These are phyloP conservation scores for Vigna angularis DNA, from an alignment of 306 rosid species.

Conservation along the genomic window DNA sequence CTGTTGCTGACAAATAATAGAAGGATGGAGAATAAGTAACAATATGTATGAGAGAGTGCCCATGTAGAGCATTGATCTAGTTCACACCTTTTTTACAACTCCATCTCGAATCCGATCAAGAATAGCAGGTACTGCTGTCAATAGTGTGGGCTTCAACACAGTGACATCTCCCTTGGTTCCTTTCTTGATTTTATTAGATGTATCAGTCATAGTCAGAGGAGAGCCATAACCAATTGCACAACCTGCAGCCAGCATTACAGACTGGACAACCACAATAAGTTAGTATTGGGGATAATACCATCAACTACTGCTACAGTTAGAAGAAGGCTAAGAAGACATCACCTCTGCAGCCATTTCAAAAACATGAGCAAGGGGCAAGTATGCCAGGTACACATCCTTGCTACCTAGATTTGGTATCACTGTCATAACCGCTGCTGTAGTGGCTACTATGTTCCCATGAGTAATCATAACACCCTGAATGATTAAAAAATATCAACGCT, in stretches of 20 bases:
- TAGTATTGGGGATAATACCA: slow-evolving; percentile 27
- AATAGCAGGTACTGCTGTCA: slow-evolving; percentile 95
- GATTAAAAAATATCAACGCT: background rate
- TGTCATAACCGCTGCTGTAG: slow-evolving; percentile 76
- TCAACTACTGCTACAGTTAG: slow-evolving; percentile 10
- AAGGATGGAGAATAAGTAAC: background rate
- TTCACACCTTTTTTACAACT: slow-evolving; percentile 73
- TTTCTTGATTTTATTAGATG: slow-evolving; percentile 80
- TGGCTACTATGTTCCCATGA: slow-evolving; percentile 90
- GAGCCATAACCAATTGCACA: slow-evolving; percentile 79
- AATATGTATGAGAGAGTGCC: background rate
- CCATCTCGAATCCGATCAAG: slow-evolving; percentile 90
- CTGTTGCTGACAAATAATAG: background rate
- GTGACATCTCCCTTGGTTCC: slow-evolving; percentile 94
- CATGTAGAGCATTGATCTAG: background rate
- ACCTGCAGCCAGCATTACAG: slow-evolving; percentile 85
- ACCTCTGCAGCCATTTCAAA: slow-evolving; percentile 98
- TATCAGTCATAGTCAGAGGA: slow-evolving; percentile 79
- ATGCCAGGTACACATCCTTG: slow-evolving; percentile 85
- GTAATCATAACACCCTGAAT: slow-evolving; percentile 85
- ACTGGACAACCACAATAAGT: slow-evolving; percentile 62
- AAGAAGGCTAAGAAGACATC: slow-evolving; percentile 34
- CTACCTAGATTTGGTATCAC: slow-evolving; percentile 69
- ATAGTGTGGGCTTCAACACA: slow-evolving; percentile 73
- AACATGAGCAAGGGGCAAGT: slow-evolving; percentile 95